A percentile compares a stretch with the other conserved stretches of the same genome.
phyloP scores from a whole-genome alignment of 1,139 yeast species.

The Saccharomyces hybrid region DNA sequence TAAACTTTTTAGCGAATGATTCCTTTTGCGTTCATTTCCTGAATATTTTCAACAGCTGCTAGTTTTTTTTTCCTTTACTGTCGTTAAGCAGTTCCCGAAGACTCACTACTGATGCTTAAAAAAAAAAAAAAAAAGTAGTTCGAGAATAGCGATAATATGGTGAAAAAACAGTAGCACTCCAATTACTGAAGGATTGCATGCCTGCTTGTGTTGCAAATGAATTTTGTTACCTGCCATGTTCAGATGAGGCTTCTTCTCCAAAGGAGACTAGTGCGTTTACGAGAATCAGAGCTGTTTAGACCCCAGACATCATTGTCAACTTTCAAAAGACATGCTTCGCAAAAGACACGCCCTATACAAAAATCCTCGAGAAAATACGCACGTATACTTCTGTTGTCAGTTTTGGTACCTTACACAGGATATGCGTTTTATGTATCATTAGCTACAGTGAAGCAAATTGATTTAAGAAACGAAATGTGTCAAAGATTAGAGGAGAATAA shows the following conservation, averaged over 20 bases:
- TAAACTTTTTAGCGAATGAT: not conserved
- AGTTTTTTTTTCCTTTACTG: not conserved
- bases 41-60: not conserved
- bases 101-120: not conserved
- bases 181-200: not conserved
- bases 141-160: not conserved
- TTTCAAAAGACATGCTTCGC: conserved; percentile 2
- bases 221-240: not conserved
- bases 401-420: conserved; percentile 56
- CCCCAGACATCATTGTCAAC: not conserved
- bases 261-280: not conserved
- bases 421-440: conserved; percentile 58
- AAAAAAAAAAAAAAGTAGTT: not conserved
- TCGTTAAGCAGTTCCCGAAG: not conserved
- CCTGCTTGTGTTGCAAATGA: not conserved
- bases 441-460: conserved; percentile 49
- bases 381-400: conserved; percentile 12
- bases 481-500: conserved; percentile 17
- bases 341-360: not conserved
- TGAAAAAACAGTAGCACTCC: not conserved
- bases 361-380: conserved; percentile 12
- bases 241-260: not conserved
- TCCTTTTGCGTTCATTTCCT: not conserved
- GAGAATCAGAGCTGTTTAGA: not conserved
- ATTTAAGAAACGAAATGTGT: conserved; percentile 37